Base-by-base conservation (phyloP, 2,329 filamentous ascomycete genomes). In the Elsinoe perseae region DNA sequence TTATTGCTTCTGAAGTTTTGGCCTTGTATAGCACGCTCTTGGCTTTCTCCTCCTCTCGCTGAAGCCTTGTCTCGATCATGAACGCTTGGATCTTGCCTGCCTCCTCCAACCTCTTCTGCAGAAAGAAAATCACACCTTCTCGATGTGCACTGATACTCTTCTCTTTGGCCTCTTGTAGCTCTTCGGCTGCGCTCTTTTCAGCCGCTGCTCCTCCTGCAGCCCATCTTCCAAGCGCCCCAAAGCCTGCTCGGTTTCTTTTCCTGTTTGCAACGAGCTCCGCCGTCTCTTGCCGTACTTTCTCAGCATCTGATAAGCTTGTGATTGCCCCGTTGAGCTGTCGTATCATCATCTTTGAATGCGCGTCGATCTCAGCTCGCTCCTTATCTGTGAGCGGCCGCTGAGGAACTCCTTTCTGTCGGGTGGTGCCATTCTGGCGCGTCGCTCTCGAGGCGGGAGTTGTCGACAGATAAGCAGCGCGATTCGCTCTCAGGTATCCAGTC, bases 51-150 rank as follows among this genome's bases (percentile, higher is more conserved):
- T 92, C 79, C 69, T 95, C 89, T 56, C 93, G 78, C 66, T 84
- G 83, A 62, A 97, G 76, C 64, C 93, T 76, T 65, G 88, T 87
- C 73, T 95, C 91, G 79, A 97, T 95, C 89, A 97, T 96, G 52
- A 80, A 81, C 64, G 89, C 84, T 75, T 97, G 92, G 61, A 86
- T 83, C 64, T 82, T 79, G 40, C 87, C 86, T 57, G 86, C 90
- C 61, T 82, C 78, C 72, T 93, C 87, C 60, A 97, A 72, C 64
- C 83, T 80, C 66, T 85, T 80, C 61, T 87, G 79, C 64, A 98
- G 69, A 63, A 86, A 91, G 84, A 87, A 92, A 9, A 97, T 73
- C 44, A 98, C 83, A 61, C 85, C 85, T 65, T 95, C 91, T 54
- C 91, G 77, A 62, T 95, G 86, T 50, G 81, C 79, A 52, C 80